A percentile compares a stretch with the other conserved stretches of the same genome.
phyloP scores from a whole-genome alignment of 257 asterid species.

The Nicotiana paniculata region DNA sequence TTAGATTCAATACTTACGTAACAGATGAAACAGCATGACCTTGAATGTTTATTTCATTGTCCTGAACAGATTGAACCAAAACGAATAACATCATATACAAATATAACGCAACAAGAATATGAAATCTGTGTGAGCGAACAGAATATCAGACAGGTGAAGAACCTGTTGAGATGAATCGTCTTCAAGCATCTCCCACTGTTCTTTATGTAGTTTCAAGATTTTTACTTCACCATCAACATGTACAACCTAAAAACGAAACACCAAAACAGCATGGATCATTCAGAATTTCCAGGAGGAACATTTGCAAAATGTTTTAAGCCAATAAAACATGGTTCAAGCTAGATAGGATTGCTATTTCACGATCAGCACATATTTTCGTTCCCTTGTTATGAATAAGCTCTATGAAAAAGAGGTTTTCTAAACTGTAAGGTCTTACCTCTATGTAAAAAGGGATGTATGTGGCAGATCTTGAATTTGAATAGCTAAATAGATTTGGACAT shows the following conservation, averaged over 20 bases:
- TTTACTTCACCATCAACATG: slow-evolving; percentile 42
- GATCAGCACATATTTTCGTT: not conserved
- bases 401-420: not conserved
- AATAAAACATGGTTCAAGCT: not conserved
- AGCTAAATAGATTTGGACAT: not conserved
- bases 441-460: not conserved
- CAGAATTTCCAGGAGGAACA: not conserved
- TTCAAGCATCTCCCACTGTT: slow-evolving; percentile 34
- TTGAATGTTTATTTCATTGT: slow-evolving; percentile 14
- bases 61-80: slow-evolving; percentile 17
- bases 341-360: not conserved
- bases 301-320: not conserved
- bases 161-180: slow-evolving; percentile 22
- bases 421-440: not conserved
- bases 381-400: not conserved
- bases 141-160: not conserved
- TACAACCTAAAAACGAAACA: slow-evolving; percentile 29
- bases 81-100: not conserved
- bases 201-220: slow-evolving; percentile 31
- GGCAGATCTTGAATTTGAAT: not conserved
- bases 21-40: slow-evolving; percentile 1
- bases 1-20: slow-evolving; percentile 33
- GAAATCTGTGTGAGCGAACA: not conserved
- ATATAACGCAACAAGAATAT: not conserved
- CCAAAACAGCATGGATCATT: not conserved